phyloP scores from a whole-genome alignment of 768 basidiomycete species.

The Calocybe cyanea region DNA sequence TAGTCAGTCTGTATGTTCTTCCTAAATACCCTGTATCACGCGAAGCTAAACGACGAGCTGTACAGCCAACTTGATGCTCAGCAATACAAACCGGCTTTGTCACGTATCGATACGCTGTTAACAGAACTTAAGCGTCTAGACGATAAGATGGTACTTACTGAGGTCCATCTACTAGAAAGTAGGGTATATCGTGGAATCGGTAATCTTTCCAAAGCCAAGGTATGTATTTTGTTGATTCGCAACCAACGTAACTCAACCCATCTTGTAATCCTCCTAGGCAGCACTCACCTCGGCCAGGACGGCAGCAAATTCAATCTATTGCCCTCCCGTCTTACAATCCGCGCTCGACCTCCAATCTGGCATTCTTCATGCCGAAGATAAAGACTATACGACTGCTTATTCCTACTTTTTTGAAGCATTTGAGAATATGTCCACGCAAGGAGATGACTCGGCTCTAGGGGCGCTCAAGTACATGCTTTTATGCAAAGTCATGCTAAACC shows the following conservation, averaged over 20 bases:
- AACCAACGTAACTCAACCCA: neutral
- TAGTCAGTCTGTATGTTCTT: constrained; percentile 61
- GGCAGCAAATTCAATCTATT: constrained; percentile 94
- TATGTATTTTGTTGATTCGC: constrained; percentile 22
- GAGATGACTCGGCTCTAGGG: constrained; percentile 67
- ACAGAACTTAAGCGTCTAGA: constrained; percentile 90
- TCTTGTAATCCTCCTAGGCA: constrained; percentile 43
- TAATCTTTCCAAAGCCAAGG: constrained; percentile 90
- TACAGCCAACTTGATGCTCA: constrained; percentile 68
- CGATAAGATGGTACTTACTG: constrained; percentile 97
- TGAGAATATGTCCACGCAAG: constrained; percentile 80
- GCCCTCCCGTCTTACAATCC: constrained; percentile 43
- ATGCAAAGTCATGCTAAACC: constrained; percentile 96
- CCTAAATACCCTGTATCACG: neutral
- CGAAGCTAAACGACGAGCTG: neutral
- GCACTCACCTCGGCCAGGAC: constrained; percentile 88
- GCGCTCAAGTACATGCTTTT: constrained; percentile 97
- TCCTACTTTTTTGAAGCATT: constrained; percentile 98
- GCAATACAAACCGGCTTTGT: constrained; percentile 74
- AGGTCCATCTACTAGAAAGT: constrained; percentile 93
- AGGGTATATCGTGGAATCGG: constrained; percentile 86
- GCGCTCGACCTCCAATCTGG: constrained; percentile 56
- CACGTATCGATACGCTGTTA: constrained; percentile 82
- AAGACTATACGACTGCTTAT: constrained; percentile 95
- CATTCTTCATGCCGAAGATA: constrained; percentile 92